Percentiles rank a stretch among this genome's conserved stretches.
Evolutionary conservation across 495 filamentous ascomycete genomes (phyloP).

Genomic region (Penicillium chermesinum): DNA sequence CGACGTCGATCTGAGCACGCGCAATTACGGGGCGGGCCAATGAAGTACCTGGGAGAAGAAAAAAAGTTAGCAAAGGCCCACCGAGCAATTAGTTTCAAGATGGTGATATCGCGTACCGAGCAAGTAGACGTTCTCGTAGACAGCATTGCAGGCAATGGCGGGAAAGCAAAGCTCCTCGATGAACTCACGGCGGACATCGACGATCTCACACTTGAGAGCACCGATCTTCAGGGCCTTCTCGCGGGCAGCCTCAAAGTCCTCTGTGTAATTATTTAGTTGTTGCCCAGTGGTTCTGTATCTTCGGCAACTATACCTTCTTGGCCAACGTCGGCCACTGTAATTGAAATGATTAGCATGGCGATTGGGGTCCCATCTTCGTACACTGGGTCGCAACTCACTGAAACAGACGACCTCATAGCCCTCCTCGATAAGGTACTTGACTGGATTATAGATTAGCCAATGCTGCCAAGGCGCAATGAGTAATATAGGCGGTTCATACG

Average conservation of each 20-base stretch:
- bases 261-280: constrained; percentile 20
- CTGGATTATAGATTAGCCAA: constrained; percentile 20
- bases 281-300: background rate
- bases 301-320: constrained; percentile 42
- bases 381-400: constrained; percentile 34
- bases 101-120: constrained; percentile 44
- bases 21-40: constrained; percentile 89
- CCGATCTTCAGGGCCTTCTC: constrained; percentile 52
- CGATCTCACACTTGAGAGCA: constrained; percentile 41
- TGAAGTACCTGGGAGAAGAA: constrained; percentile 57
- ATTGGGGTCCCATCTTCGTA: constrained; percentile 5
- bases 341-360: constrained; percentile 26
- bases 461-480: constrained; percentile 3
- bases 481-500: constrained; percentile 29
- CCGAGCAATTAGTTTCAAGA: background rate
- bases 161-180: constrained; percentile 83
- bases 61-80: background rate
- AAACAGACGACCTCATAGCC: constrained; percentile 65
- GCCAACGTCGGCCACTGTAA: constrained; percentile 57
- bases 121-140: constrained; percentile 80
- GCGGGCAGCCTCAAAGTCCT: constrained; percentile 63
- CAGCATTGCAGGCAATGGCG: constrained; percentile 77
- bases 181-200: constrained; percentile 64
- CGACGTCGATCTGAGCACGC: constrained; percentile 70
- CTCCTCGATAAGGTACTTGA: constrained; percentile 64